phyloP scores from a whole-genome alignment of 2,329 filamentous ascomycete genomes.

The Nemania diffusa region DNA sequence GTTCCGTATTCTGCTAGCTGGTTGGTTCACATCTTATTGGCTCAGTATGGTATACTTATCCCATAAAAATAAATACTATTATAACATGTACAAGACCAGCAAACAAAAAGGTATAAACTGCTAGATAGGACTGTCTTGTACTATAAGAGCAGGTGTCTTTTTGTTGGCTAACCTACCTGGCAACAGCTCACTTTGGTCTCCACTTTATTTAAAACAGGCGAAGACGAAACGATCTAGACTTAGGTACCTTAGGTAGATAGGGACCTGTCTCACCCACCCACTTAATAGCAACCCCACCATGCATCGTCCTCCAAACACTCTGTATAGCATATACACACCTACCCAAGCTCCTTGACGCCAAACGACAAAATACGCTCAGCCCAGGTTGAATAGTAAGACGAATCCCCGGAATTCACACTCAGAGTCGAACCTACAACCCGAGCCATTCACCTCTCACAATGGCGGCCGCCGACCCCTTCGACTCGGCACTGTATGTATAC shows the following conservation, averaged over 20 bases:
- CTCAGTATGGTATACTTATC: neutral
- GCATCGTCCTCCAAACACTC: conserved; percentile 11
- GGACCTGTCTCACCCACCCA: neutral
- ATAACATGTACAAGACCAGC: neutral
- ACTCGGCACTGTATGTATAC: conserved; percentile 76
- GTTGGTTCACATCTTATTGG: neutral
- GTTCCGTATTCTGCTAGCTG: neutral
- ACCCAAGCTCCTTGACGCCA: neutral
- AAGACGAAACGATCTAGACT: neutral
- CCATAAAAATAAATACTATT: no score
- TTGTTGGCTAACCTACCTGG: neutral
- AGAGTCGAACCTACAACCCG: neutral
- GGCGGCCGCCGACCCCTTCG: conserved; percentile 72
- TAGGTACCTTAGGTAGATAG: no score
- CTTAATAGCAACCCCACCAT: conserved; percentile 31
- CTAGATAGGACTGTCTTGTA: neutral
- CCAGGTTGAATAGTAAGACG: neutral
- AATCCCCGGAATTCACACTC: neutral
- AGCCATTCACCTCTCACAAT: conserved; percentile 48
- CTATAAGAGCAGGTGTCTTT: neutral
- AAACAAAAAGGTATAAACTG: neutral
- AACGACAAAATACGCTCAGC: neutral
- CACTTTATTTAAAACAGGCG: neutral
- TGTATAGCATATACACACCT: neutral
- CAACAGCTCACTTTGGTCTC: neutral